Conservation (phyloP, 177 flowering plant species). For the Vitis hybrid region DNA sequence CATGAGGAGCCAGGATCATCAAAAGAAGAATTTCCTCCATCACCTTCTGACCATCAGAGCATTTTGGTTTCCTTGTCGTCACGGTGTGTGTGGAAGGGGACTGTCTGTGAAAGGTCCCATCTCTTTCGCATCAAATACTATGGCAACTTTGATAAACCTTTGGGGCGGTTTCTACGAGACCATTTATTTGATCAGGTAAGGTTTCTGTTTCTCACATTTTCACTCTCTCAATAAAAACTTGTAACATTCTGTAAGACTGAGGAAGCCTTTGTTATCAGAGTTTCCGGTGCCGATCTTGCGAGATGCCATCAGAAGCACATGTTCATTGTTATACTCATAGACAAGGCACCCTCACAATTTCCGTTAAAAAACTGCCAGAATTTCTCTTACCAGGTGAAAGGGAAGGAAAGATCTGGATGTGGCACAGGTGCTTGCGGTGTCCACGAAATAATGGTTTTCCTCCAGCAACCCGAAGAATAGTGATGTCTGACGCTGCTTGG, state of each 20-base stretch:
- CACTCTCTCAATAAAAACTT: not conserved
- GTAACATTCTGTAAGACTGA: slow-evolving; percentile 10
- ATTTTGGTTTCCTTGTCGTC: slow-evolving; percentile 92
- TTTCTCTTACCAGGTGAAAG: slow-evolving; percentile 74
- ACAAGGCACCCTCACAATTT: slow-evolving; percentile 94
- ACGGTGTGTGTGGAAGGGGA: slow-evolving; percentile 96
- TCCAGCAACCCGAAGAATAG: slow-evolving; percentile 87
- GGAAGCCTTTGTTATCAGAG: slow-evolving; percentile 41
- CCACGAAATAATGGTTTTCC: slow-evolving; percentile 80
- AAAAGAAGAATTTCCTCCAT: slow-evolving; percentile 91
- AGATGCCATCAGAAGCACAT: slow-evolving; percentile 97
- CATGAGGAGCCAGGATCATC: slow-evolving; percentile 40
- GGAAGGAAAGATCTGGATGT: slow-evolving; percentile 99
- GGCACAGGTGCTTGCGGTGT: slow-evolving; percentile 95
- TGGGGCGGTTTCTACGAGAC: slow-evolving; percentile 89
- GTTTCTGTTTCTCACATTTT: slow-evolving; percentile 9
- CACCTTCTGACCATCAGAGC: slow-evolving; percentile 95
- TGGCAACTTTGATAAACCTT: slow-evolving; percentile 91
- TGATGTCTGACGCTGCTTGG: slow-evolving; percentile 99
- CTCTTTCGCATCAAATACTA: slow-evolving; percentile 95
- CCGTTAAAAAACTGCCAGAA: slow-evolving; percentile 81
- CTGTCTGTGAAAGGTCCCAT: slow-evolving; percentile 93
- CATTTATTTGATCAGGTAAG: slow-evolving; percentile 91
- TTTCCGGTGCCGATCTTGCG: slow-evolving; percentile 79
- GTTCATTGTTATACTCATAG: slow-evolving; percentile 97